phyloP scores from a whole-genome alignment of 352 stramenopile genomes.

The Albugo laibachii region DNA sequence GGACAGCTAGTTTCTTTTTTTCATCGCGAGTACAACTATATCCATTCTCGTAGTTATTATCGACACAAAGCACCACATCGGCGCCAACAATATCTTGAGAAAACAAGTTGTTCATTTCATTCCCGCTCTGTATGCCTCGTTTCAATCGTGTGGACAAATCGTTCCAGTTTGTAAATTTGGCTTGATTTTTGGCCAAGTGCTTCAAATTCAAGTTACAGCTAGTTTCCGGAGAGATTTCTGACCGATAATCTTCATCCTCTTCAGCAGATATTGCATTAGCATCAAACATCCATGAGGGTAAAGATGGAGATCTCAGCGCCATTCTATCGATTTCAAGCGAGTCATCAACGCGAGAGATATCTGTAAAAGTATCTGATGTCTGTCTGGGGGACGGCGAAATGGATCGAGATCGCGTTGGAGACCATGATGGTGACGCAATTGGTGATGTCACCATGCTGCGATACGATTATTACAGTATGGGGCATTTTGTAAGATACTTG shows the following conservation, averaged over 20 bases:
- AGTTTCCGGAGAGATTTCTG: conserved; percentile 48
- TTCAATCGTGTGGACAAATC: conserved; percentile 39
- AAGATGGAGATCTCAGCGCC: background rate
- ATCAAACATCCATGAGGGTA: conserved; percentile 24
- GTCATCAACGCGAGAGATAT: background rate
- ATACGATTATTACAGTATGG: no score
- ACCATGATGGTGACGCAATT: background rate
- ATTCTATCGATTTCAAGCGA: background rate
- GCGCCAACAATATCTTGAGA: conserved; percentile 35
- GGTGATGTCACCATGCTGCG: no score
- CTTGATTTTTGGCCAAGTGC: no score
- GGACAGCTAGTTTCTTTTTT: background rate
- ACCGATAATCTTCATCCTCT: conserved; percentile 63
- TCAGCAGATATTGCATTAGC: conserved; percentile 22
- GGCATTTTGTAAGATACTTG: no score
- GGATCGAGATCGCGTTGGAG: background rate
- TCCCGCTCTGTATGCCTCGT: conserved; percentile 16
- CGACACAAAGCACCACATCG: conserved; percentile 52
- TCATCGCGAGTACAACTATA: background rate
- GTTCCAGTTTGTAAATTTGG: no score
- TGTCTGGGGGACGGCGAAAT: conserved; percentile 5
- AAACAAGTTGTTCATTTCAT: conserved; percentile 12
- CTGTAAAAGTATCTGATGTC: conserved; percentile 6
- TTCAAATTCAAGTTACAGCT: conserved; percentile 4
- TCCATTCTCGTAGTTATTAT: background rate